phyloP scores from a whole-genome alignment of 1,284 basidiomycete genomes.

The Rhodotorula mucilaginosa region DNA sequence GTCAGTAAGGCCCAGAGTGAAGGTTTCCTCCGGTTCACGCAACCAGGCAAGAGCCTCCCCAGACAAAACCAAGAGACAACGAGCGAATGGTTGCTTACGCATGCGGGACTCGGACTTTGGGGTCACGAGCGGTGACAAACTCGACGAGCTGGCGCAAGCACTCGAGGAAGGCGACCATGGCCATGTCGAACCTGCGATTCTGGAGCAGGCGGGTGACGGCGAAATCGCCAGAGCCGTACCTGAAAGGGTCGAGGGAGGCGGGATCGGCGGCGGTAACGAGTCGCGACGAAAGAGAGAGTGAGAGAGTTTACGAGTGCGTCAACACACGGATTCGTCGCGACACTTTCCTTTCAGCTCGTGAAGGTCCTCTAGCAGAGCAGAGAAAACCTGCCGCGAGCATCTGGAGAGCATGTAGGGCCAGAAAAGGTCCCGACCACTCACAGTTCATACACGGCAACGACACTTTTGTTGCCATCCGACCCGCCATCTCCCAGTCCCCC shows the following conservation, averaged over 20 bases:
- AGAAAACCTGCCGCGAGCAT: no score
- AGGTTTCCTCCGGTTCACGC: not conserved
- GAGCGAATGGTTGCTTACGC: constrained; percentile 56
- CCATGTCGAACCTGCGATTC: constrained; percentile 91
- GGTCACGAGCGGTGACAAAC: constrained; percentile 62
- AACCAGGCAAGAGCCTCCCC: not conserved
- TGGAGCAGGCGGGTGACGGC: constrained; percentile 82
- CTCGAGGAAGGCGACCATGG: constrained; percentile 92
- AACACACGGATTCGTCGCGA: no score
- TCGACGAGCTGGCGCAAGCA: constrained; percentile 89
- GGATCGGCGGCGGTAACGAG: no score
- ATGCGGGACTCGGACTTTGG: constrained; percentile 75
- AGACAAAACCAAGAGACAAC: no score
- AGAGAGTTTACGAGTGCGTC: not conserved
- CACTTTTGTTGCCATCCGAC: not conserved
- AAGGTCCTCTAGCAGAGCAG: no score
- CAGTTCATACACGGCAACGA: constrained; percentile 71
- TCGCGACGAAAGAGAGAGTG: not conserved
- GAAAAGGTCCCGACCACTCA: constrained; percentile 52
- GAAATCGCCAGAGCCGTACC: constrained; percentile 76
- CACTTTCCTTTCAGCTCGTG: no score
- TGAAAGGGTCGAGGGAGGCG: constrained; percentile 6
- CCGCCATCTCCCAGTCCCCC: no score
- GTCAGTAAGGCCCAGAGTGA: no score
- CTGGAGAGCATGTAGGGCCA: no score